Evolutionary conservation across 768 basidiomycete genomes (phyloP), one percentile per base, ranked within the genome.

Genomic region (Kwoniella dejecticola): DNA sequence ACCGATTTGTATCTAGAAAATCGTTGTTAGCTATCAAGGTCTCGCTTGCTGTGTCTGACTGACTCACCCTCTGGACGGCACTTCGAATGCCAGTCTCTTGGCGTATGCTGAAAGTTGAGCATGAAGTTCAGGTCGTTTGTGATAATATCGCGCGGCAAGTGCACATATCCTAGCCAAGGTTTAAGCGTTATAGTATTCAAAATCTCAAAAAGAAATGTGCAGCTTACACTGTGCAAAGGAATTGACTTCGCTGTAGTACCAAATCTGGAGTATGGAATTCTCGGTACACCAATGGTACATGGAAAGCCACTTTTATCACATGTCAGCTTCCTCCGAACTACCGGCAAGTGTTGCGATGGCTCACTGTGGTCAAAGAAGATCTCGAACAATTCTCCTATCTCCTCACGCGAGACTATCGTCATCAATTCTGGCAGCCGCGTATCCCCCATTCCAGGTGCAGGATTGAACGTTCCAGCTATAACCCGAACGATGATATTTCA

Each of bases 231-330:
- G 96, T 98, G 57, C 98, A 83, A 47, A 99, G 80, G 80, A 99
- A 97, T 0, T 95, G 95, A 36, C 90, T 93, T 23, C 96, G 87
- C 26, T 90, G 91, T 73, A 94, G 94, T 15, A 97, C 90, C 36
- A 96, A 84, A 2, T 91, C 86, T 0, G 95, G 93, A 0, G 95
- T 96, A 78, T 98, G 96, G 79, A 95, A 93, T 49, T 89, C 85
- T 41, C 85, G 84, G 69, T 95, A 91, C 49, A 99, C 80, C 48
- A 97, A 80, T 56, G 88, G 87, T 57, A 87, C 86, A 66, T 91
- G 90, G 80, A 60, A 54, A 42, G 74, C 44, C 60, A 76, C 87
- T 77, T 44, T 8, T 13, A 44, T 10, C 3, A 36, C 7, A 21
- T 26, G 15, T 53, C 1, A 29, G 31, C 30, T 33, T 26, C 56